Conservation (phyloP, 495 filamentous ascomycete genomes). For the Hypoxylon cercidicola region DNA sequence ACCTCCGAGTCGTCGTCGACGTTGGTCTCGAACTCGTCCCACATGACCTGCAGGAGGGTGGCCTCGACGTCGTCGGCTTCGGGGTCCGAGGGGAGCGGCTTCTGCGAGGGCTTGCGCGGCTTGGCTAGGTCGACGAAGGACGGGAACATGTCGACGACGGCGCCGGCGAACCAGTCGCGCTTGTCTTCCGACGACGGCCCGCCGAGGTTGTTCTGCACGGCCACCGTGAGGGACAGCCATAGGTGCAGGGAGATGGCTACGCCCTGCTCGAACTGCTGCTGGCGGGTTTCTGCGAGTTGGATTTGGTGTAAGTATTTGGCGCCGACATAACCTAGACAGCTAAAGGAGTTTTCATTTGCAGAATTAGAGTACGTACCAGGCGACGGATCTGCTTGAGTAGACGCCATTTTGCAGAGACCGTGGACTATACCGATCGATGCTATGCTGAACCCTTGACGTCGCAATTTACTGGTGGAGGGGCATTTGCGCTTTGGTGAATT, state of each 20-base stretch:
- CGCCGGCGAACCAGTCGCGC: slow-evolving; percentile 94
- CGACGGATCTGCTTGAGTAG: slow-evolving; percentile 34
- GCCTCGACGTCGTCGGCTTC: slow-evolving; percentile 86
- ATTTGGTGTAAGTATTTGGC: background rate
- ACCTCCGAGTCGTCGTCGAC: slow-evolving; percentile 89
- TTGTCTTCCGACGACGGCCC: slow-evolving; percentile 86
- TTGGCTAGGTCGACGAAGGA: slow-evolving; percentile 61
- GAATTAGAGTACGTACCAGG: slow-evolving; percentile 37
- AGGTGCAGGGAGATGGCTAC: slow-evolving; percentile 80
- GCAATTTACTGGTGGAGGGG: slow-evolving; percentile 32
- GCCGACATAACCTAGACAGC: background rate
- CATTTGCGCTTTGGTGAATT: slow-evolving; percentile 35
- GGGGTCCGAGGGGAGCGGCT: slow-evolving; percentile 63
- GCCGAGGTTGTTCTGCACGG: slow-evolving; percentile 88
- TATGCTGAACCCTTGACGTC: slow-evolving; percentile 12
- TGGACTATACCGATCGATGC: no score
- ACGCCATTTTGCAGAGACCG: slow-evolving; percentile 26
- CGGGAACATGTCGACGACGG: slow-evolving; percentile 81
- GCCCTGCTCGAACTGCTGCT: slow-evolving; percentile 78
- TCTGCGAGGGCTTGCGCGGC: slow-evolving; percentile 29
- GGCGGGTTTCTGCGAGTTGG: slow-evolving; percentile 73
- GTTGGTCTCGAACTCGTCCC: slow-evolving; percentile 92
- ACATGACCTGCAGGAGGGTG: slow-evolving; percentile 86
- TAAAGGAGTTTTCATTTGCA: background rate
- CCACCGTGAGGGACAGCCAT: slow-evolving; percentile 88